phyloP scores from a whole-genome alignment of 1,284 basidiomycete genomes.

The Irpex sp. region DNA sequence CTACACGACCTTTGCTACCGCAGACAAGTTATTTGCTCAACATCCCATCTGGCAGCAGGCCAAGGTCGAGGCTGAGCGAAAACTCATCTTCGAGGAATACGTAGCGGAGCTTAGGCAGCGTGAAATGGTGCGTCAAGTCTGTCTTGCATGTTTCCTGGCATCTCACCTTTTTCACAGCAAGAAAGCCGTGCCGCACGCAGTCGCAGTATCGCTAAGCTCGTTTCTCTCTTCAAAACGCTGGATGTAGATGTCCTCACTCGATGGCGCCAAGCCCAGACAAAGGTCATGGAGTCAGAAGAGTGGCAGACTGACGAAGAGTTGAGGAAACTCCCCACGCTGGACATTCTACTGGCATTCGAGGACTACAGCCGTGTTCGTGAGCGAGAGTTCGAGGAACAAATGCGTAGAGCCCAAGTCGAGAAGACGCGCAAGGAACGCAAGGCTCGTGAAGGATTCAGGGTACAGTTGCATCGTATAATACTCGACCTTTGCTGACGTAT shows the following conservation, averaged over 20 bases:
- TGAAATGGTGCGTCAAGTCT: constrained; percentile 65
- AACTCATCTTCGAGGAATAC: constrained; percentile 87
- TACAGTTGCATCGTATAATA: constrained; percentile 25
- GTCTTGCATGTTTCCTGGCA: background rate
- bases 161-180: constrained; percentile 43
- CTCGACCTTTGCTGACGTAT: background rate
- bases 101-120: constrained; percentile 78
- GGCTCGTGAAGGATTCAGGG: constrained; percentile 86
- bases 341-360: constrained; percentile 89
- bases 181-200: constrained; percentile 71
- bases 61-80: constrained; percentile 79
- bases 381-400: constrained; percentile 84
- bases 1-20: constrained; percentile 85
- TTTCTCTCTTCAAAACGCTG: constrained; percentile 75
- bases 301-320: constrained; percentile 77
- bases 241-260: constrained; percentile 86
- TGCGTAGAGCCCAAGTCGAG: constrained; percentile 75
- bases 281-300: constrained; percentile 73
- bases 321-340: constrained; percentile 79
- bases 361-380: constrained; percentile 87
- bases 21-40: constrained; percentile 76
- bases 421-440: constrained; percentile 81
- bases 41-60: constrained; percentile 88
- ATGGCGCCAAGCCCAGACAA: constrained; percentile 79
- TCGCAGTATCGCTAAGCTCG: constrained; percentile 76